Percentiles rank a stretch among this genome's conserved stretches.
phyloP scores from a whole-genome alignment of 331 rosid species.

The Quercus lobata region DNA sequence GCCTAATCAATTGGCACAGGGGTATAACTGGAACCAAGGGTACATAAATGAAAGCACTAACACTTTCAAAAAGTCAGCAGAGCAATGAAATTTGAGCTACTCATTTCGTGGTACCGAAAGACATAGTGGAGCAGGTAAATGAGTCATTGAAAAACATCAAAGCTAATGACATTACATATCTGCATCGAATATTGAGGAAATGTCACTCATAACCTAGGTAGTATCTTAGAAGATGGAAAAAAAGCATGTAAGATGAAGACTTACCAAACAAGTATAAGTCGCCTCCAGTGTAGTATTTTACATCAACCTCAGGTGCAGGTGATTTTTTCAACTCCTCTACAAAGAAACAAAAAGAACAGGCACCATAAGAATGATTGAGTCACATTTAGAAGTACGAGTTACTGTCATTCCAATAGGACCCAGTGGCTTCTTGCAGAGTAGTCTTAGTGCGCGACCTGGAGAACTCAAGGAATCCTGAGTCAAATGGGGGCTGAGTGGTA shows the following conservation, averaged over 20 bases:
- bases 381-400: slow-evolving; percentile 9
- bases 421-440: not conserved
- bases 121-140: not conserved
- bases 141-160: not conserved
- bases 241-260: slow-evolving; percentile 15
- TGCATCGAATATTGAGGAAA: slow-evolving; percentile 24
- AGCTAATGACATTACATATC: slow-evolving; percentile 55
- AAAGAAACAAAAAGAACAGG: slow-evolving; percentile 19
- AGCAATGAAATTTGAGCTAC: not conserved
- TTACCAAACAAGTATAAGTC: slow-evolving; percentile 92
- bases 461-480: not conserved
- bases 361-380: slow-evolving; percentile 16
- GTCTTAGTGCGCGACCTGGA: not conserved
- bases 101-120: not conserved
- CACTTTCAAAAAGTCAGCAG: not conserved
- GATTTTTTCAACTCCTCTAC: slow-evolving; percentile 69
- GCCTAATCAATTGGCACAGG: not conserved
- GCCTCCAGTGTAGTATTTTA: slow-evolving; percentile 80
- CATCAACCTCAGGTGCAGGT: slow-evolving; percentile 92
- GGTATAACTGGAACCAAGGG: not conserved
- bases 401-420: not conserved
- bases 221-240: slow-evolving; percentile 1
- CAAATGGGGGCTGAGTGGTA: not conserved
- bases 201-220: slow-evolving; percentile 18
- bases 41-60: not conserved